Percentiles rank a stretch among this genome's conserved stretches.
Evolutionary conservation across 2,329 filamentous ascomycete genomes (phyloP).

Genomic region (Scytalidium lignicola): DNA sequence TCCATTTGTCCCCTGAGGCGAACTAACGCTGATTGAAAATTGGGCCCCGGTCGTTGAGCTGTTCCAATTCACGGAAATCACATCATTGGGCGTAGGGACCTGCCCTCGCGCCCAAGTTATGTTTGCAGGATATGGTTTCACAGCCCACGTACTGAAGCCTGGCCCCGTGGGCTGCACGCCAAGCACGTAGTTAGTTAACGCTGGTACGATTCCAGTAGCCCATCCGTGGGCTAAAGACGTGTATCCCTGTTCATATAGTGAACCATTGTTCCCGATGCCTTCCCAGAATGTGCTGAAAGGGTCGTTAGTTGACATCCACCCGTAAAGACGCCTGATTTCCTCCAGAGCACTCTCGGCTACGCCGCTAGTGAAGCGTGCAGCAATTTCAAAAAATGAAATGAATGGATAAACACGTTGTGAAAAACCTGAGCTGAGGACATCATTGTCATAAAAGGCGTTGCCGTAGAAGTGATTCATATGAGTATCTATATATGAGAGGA

Average conservation of each 20-base stretch:
- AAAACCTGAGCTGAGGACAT: constrained; percentile 32
- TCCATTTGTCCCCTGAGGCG: constrained; percentile 24
- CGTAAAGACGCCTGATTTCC: constrained; percentile 41
- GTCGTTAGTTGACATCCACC: constrained; percentile 44
- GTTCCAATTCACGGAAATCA: constrained; percentile 35
- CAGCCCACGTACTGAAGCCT: constrained; percentile 37
- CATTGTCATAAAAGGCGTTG: constrained; percentile 48
- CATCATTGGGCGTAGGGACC: constrained; percentile 37
- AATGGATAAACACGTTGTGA: constrained; percentile 45
- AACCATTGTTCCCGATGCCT: constrained; percentile 39
- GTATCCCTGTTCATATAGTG: constrained; percentile 39
- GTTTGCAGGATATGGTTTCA: constrained; percentile 32
- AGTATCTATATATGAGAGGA: constrained; percentile 35
- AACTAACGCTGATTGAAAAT: constrained; percentile 27
- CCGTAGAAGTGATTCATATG: constrained; percentile 37
- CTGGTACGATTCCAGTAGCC: constrained; percentile 44
- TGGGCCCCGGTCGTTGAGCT: constrained; percentile 8
- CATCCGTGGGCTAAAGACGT: constrained; percentile 48
- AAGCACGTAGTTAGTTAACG: constrained; percentile 40
- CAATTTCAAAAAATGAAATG: constrained; percentile 47
- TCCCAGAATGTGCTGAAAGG: constrained; percentile 46
- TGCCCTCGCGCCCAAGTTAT: constrained; percentile 39
- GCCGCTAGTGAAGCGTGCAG: constrained; percentile 39
- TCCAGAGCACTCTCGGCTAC: constrained; percentile 35
- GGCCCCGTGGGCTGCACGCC: constrained; percentile 39